Conservation (phyloP, 345 rosid species). For the Hibiscus mutabilis region DNA sequence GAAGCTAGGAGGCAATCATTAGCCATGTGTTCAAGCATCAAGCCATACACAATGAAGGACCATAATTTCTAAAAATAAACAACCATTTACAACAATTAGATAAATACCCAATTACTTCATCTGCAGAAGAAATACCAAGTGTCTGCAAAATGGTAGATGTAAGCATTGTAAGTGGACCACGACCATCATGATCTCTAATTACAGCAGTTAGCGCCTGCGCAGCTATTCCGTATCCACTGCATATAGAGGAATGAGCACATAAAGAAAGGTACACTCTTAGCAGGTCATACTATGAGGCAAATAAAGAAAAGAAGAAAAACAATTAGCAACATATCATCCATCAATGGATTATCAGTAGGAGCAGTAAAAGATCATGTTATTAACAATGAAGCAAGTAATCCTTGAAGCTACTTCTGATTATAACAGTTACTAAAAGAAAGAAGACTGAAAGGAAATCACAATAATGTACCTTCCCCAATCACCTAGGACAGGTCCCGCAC, state of each 20-base stretch:
- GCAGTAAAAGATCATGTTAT: neutral
- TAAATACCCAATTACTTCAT: constrained; percentile 66
- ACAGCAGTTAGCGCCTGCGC: constrained; percentile 90
- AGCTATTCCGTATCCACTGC: constrained; percentile 91
- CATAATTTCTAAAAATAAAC: neutral
- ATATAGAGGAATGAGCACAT: constrained; percentile 8
- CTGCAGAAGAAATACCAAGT: constrained; percentile 74
- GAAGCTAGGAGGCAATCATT: neutral
- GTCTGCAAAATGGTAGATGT: constrained; percentile 49
- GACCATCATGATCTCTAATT: constrained; percentile 88
- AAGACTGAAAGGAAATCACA: neutral
- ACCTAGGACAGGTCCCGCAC: constrained; percentile 89
- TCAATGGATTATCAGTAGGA: neutral
- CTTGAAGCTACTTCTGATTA: no score
- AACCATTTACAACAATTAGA: neutral
- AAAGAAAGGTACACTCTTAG: neutral
- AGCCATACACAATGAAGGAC: neutral
- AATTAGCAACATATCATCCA: neutral
- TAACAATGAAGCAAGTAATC: no score
- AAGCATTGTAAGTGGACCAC: constrained; percentile 75
- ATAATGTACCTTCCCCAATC: constrained; percentile 85
- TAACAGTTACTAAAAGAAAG: no score
- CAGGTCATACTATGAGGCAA: neutral
- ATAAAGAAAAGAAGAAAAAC: neutral
- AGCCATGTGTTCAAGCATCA: neutral